These are phyloP conservation scores for Acanthochlamys bracteata DNA, from an alignment of 106 monocot genomes.

Conservation along the genomic window DNA sequence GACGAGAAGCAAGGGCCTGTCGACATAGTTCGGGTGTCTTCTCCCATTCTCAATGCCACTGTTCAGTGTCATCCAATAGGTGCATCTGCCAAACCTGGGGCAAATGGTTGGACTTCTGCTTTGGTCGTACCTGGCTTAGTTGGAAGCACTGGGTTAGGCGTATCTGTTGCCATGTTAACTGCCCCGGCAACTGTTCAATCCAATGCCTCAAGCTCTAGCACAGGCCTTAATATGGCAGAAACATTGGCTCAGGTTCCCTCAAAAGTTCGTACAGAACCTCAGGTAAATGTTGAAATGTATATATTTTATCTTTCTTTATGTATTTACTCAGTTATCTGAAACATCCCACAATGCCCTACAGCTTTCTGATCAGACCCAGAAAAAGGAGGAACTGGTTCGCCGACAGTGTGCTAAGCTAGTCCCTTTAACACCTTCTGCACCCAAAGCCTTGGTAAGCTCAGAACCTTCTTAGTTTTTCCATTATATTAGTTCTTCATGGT, in stretches of 20 bases:
- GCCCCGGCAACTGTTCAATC: constrained; percentile 7
- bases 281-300: constrained; percentile 30
- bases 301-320: background rate
- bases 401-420: constrained; percentile 35
- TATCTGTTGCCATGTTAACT: constrained; percentile 16
- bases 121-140: constrained; percentile 41
- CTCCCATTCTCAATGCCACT: constrained; percentile 39
- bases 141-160: constrained; percentile 14
- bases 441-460: constrained; percentile 35
- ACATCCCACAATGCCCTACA: constrained; percentile 2
- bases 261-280: constrained; percentile 25
- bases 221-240: constrained; percentile 75
- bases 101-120: constrained; percentile 57
- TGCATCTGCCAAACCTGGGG: constrained; percentile 27
- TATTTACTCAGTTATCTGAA: background rate
- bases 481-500: background rate
- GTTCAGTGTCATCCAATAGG: constrained; percentile 30
- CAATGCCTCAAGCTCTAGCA: constrained; percentile 8
- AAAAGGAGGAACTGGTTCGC: constrained; percentile 32
- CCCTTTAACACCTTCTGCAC: constrained; percentile 35
- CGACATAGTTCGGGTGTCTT: constrained; percentile 30
- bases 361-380: constrained; percentile 27
- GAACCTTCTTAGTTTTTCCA: background rate
- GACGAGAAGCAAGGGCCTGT: constrained; percentile 40
- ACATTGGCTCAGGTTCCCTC: constrained; percentile 54